Percentiles rank a stretch among this genome's conserved stretches.
These are phyloP conservation scores for Striga hermonthica DNA, from an alignment of 305 asterid species.

Conservation along the genomic window DNA sequence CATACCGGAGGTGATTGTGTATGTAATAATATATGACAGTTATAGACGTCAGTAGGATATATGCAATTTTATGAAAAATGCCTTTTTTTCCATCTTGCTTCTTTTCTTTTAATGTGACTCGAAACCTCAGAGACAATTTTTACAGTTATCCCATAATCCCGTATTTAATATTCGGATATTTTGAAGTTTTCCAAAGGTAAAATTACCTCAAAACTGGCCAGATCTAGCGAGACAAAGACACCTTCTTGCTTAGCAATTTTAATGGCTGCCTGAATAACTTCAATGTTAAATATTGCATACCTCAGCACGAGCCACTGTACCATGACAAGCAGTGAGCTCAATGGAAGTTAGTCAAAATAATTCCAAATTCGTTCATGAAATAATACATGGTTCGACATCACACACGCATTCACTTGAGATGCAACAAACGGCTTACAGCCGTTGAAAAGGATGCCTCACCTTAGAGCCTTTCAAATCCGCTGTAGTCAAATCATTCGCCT, in stretches of 20 bases:
- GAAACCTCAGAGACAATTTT: not conserved
- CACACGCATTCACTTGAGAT: no score
- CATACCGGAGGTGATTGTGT: no score
- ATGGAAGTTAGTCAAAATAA: no score
- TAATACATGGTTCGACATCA: no score
- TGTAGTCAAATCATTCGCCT: constrained; percentile 73
- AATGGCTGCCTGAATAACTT: constrained; percentile 68
- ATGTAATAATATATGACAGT: no score
- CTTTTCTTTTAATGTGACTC: no score
- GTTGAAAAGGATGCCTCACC: constrained; percentile 43
- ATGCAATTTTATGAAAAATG: no score
- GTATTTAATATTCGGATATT: constrained; percentile 6
- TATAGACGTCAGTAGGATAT: no score
- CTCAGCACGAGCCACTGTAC: constrained; percentile 93
- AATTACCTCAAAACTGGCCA: constrained; percentile 95
- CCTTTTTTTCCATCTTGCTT: no score
- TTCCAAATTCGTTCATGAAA: no score
- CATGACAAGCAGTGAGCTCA: constrained; percentile 21
- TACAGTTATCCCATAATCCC: not conserved
- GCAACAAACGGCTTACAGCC: no score
- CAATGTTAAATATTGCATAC: constrained; percentile 67
- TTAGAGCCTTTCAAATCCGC: constrained; percentile 86
- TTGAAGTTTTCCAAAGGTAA: constrained; percentile 3
- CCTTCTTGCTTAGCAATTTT: constrained; percentile 88
- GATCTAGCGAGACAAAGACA: constrained; percentile 74